These are phyloP conservation scores for Stephanodiscus minutulus DNA, from an alignment of 108 stramenopile species.

Conservation along the genomic window DNA sequence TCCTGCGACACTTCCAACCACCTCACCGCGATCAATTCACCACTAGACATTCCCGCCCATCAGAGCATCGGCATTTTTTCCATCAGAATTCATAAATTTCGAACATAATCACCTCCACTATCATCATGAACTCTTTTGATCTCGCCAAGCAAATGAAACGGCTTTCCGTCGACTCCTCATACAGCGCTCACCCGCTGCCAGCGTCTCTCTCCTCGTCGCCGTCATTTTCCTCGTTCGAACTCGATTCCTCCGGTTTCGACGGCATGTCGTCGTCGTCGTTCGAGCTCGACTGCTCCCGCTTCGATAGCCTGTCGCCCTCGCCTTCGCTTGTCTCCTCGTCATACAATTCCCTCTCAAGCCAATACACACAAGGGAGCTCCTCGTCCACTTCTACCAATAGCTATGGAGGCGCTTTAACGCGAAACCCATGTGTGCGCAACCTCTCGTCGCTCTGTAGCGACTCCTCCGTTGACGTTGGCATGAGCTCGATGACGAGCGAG, in stretches of 20 bases:
- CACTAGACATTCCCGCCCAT: too few relatives aligned
- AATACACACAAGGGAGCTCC: too few relatives aligned
- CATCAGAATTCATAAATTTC: not conserved
- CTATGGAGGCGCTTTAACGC: too few relatives aligned
- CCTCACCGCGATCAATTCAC: too few relatives aligned
- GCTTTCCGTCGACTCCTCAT: slow-evolving; percentile 12
- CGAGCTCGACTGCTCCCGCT: slow-evolving; percentile 15
- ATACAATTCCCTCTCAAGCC: not conserved
- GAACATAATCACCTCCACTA: too few relatives aligned
- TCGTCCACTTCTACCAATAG: too few relatives aligned
- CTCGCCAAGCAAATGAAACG: slow-evolving; percentile 11
- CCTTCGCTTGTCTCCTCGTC: slow-evolving; percentile 3
- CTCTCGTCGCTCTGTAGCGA: not conserved
- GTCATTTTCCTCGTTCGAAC: too few relatives aligned
- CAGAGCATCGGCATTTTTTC: not conserved
- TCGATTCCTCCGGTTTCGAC: not conserved
- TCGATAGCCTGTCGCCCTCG: slow-evolving; percentile 1
- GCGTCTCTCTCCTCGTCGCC: not conserved
- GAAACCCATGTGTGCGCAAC: slow-evolving; percentile 12
- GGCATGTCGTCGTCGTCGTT: not conserved
- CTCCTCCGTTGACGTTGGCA: not conserved
- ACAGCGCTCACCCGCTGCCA: not conserved
- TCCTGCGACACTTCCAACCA: too few relatives aligned
- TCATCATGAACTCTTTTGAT: slow-evolving; percentile 18
- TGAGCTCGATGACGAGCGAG: slow-evolving; percentile 1